Conservation (phyloP, 306 rosid genomes). For the Quercus bicolor region DNA sequence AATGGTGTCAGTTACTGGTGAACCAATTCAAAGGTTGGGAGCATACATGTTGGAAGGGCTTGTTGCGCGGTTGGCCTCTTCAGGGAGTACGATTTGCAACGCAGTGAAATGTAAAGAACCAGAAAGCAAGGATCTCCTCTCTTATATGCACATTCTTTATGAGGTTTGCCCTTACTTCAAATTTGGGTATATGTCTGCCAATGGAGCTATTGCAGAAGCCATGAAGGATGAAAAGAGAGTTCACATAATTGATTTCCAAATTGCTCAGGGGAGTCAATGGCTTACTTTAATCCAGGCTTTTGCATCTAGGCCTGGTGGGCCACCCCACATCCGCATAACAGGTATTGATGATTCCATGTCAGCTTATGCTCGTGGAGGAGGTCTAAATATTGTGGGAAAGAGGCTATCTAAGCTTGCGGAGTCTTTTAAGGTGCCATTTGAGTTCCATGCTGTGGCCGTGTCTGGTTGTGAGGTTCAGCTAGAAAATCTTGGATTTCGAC, state of each 20-base stretch:
- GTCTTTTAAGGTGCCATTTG: slow-evolving; percentile 73
- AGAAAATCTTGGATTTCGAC: slow-evolving; percentile 51
- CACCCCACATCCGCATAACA: slow-evolving; percentile 92
- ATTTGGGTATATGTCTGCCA: slow-evolving; percentile 96
- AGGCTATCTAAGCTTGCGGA: slow-evolving; percentile 71
- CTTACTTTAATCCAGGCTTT: slow-evolving; percentile 89
- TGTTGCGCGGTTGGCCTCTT: slow-evolving; percentile 59
- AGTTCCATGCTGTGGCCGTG: slow-evolving; percentile 69
- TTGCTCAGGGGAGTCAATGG: slow-evolving; percentile 96
- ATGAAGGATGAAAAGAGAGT: slow-evolving; percentile 79
- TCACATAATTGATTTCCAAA: slow-evolving; percentile 93
- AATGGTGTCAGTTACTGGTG: slow-evolving; percentile 89
- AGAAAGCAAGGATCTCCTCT: slow-evolving; percentile 68
- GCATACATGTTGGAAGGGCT: slow-evolving; percentile 98
- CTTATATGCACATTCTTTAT: slow-evolving; percentile 80
- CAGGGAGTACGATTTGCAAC: slow-evolving; percentile 77
- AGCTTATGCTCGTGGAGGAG: slow-evolving; percentile 94
- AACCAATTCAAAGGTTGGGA: slow-evolving; percentile 93
- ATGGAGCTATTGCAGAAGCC: slow-evolving; percentile 99
- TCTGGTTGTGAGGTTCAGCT: slow-evolving; percentile 72
- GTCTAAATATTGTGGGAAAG: slow-evolving; percentile 67
- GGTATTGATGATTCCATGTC: slow-evolving; percentile 80
- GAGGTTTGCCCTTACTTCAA: slow-evolving; percentile 97
- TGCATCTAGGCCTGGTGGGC: slow-evolving; percentile 97
- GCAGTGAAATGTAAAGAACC: slow-evolving; percentile 80